Evolutionary conservation across 768 basidiomycete genomes (phyloP).

Genomic region (Favolaschia claudopus): DNA sequence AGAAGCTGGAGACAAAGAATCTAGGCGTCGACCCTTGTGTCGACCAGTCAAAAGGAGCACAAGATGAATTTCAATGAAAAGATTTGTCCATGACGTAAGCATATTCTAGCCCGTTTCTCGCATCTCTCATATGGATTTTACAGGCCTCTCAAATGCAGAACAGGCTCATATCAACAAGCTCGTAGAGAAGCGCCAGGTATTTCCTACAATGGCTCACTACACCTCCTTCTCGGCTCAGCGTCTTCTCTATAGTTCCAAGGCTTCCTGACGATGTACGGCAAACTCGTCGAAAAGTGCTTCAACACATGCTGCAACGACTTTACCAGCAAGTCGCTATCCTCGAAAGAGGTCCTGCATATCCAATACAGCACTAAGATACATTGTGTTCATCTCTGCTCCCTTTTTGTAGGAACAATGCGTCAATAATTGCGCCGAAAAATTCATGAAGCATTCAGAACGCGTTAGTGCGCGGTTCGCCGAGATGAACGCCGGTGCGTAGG

Average conservation of each 20-base stretch:
- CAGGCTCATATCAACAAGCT: constrained; percentile 95
- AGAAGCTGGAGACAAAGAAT: too few species aligned
- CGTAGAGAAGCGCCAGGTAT: constrained; percentile 96
- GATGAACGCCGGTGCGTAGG: constrained; percentile 81
- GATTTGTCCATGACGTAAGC: too few species aligned
- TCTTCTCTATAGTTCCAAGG: constrained; percentile 85
- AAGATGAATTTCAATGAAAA: too few species aligned
- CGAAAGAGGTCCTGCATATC: constrained; percentile 79
- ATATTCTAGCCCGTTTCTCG: constrained; percentile 17
- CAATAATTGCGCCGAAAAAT: constrained; percentile 95
- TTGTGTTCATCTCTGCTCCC: constrained; percentile 5
- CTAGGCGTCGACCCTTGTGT: too few species aligned
- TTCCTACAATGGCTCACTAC: constrained; percentile 18
- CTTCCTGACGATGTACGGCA: constrained; percentile 94
- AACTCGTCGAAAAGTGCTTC: constrained; percentile 96
- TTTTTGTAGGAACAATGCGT: constrained; percentile 81
- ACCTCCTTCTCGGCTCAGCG: constrained; percentile 3
- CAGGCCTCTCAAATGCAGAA: constrained; percentile 86
- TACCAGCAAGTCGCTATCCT: constrained; percentile 90
- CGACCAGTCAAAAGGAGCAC: too few species aligned
- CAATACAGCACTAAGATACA: neutral
- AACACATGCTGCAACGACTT: constrained; percentile 95
- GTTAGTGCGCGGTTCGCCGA: constrained; percentile 93
- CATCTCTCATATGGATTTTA: constrained; percentile 83
- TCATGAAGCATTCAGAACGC: constrained; percentile 94